Conservation (phyloP, 202 grass and related monocot genomes). For the Panicum hallii region DNA sequence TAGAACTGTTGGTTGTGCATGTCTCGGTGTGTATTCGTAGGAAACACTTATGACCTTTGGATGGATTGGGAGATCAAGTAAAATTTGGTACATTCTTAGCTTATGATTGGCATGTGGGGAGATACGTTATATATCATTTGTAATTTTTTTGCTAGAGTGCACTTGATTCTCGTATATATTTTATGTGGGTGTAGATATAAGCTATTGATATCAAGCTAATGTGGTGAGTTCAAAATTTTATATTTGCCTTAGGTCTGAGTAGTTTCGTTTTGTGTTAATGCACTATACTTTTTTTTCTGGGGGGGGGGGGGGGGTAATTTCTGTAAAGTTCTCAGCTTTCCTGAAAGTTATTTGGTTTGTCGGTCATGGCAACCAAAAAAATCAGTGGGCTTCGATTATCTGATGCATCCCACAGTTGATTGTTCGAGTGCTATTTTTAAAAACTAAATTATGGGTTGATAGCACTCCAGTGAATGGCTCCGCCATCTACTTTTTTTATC, state of each 20-base stretch:
- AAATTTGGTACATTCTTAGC: not conserved
- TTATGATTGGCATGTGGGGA: no score
- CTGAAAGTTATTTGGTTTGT: not conserved
- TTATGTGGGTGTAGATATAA: constrained; percentile 5
- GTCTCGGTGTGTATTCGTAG: not conserved
- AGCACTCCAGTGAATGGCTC: not conserved
- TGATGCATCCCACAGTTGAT: not conserved
- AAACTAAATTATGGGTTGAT: constrained; percentile 7
- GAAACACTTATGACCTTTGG: not conserved
- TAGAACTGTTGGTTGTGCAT: constrained; percentile 7
- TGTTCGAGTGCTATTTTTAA: constrained; percentile 1
- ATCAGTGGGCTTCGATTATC: not conserved
- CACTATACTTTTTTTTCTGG: no score
- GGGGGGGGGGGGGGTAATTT: not conserved
- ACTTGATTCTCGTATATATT: constrained; percentile 19
- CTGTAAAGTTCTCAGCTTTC: not conserved
- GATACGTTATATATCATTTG: not conserved
- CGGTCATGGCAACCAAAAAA: constrained; percentile 4
- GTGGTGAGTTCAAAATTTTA: not conserved
- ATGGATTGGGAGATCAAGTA: not conserved
- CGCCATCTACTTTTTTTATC: not conserved
- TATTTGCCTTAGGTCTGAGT: not conserved
- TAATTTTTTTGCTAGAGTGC: not conserved
- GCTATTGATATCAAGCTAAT: not conserved
- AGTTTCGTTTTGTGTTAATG: not conserved